A percentile compares a stretch with the other conserved stretches of the same genome.
Evolutionary conservation across 345 rosid genomes (phyloP).

Genomic region (Nasturtium officinale): DNA sequence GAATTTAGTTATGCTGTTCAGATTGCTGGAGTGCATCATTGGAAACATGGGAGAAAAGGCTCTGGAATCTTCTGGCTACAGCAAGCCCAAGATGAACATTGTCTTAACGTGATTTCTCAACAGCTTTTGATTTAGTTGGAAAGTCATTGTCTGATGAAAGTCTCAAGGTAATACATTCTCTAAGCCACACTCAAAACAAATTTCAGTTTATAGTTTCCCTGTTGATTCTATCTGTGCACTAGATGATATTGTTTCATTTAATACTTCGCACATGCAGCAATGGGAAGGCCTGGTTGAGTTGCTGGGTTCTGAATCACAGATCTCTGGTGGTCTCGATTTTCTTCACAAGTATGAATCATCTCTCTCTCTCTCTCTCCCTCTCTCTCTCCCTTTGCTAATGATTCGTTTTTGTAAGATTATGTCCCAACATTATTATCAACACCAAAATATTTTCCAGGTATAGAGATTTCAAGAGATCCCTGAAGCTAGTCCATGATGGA

Average conservation of each 20-base stretch:
- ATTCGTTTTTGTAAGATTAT: neutral
- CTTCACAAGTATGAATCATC: slow-evolving; percentile 68
- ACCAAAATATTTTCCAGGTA: slow-evolving; percentile 55
- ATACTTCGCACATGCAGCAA: slow-evolving; percentile 59
- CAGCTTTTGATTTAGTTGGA: slow-evolving; percentile 90
- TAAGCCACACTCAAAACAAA: slow-evolving; percentile 3
- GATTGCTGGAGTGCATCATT: slow-evolving; percentile 89
- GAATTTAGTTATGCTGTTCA: slow-evolving; percentile 36
- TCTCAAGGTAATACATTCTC: slow-evolving; percentile 58
- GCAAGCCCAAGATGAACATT: slow-evolving; percentile 74
- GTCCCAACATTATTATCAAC: slow-evolving; percentile 2
- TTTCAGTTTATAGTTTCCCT: neutral
- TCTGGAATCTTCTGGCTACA: slow-evolving; percentile 91
- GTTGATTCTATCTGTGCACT: neutral
- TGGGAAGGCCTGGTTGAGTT: slow-evolving; percentile 94
- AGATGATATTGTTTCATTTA: neutral
- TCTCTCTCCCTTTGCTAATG: neutral
- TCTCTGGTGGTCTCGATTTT: slow-evolving; percentile 91
- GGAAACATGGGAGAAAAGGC: slow-evolving; percentile 97
- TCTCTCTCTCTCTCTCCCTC: slow-evolving; percentile 2
- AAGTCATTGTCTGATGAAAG: slow-evolving; percentile 89
- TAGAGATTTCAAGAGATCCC: slow-evolving; percentile 90
- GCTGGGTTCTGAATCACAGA: slow-evolving; percentile 77
- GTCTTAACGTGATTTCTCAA: slow-evolving; percentile 79
- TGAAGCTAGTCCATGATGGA: slow-evolving; percentile 61